A percentile compares a stretch with the other conserved stretches of the same genome.
Conservation (phyloP, 2,329 filamentous ascomycete genomes). For the Albophoma yamanashiensis region DNA sequence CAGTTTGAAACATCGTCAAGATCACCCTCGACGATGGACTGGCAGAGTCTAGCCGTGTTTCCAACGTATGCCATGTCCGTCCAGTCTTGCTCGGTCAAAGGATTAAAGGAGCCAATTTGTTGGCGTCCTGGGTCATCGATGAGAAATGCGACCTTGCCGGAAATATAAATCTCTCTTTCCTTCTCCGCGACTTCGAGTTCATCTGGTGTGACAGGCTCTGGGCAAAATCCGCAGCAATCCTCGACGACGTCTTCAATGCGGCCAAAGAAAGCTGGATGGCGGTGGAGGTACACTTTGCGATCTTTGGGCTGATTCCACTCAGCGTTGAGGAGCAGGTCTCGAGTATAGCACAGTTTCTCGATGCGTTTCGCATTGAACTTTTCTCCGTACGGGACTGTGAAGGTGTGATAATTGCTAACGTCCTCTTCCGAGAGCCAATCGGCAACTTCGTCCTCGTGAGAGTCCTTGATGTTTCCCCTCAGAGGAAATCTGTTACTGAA, state of each 20-base stretch:
- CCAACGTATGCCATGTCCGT: conserved; percentile 86
- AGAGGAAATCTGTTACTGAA: conserved; percentile 31
- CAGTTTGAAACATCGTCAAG: conserved; percentile 60
- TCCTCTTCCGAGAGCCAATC: conserved; percentile 75
- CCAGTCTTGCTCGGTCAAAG: conserved; percentile 73
- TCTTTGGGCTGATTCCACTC: conserved; percentile 77
- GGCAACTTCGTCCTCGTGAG: conserved; percentile 68
- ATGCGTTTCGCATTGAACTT: conserved; percentile 58
- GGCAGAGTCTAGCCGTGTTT: conserved; percentile 65
- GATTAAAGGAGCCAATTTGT: conserved; percentile 61
- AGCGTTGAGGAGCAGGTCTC: conserved; percentile 72
- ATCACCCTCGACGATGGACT: conserved; percentile 70
- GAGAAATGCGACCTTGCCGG: conserved; percentile 62
- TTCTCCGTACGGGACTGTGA: conserved; percentile 58
- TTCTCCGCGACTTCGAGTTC: conserved; percentile 61
- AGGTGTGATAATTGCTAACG: conserved; percentile 69
- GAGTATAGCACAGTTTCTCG: conserved; percentile 71
- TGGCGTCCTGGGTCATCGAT: conserved; percentile 76
- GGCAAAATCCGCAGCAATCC: conserved; percentile 77
- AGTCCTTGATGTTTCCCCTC: conserved; percentile 64
- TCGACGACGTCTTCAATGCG: conserved; percentile 61
- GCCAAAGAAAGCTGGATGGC: conserved; percentile 80
- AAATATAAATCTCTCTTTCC: conserved; percentile 67
- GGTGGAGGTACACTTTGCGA: conserved; percentile 66
- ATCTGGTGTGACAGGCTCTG: conserved; percentile 55